phyloP scores from a whole-genome alignment of 495 filamentous ascomycete genomes.

The Xanthoparmelia taractica region DNA sequence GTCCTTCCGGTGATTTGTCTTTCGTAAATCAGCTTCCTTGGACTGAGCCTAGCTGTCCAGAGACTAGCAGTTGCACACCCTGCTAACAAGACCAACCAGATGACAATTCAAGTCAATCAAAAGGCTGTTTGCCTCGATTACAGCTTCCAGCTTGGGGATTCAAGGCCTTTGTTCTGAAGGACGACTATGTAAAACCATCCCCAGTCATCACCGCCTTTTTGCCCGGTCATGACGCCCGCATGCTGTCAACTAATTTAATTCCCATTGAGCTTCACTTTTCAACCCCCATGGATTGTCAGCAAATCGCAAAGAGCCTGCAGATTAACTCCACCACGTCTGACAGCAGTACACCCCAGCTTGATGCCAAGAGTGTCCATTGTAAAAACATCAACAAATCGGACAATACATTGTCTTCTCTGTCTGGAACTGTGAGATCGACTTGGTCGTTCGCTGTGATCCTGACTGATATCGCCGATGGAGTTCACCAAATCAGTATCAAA shows the following conservation, averaged over 20 bases:
- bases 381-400: slow-evolving; percentile 28
- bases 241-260: slow-evolving; percentile 32
- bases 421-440: slow-evolving; percentile 37
- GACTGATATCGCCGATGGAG: slow-evolving; percentile 42
- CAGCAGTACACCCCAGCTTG: slow-evolving; percentile 25
- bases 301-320: slow-evolving; percentile 35
- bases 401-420: slow-evolving; percentile 18
- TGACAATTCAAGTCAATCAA: too few species aligned
- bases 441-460: slow-evolving; percentile 36
- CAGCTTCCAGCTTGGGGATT: slow-evolving; percentile 18
- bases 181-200: slow-evolving; percentile 21
- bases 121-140: too few species aligned
- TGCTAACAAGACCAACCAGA: too few species aligned
- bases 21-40: neutral
- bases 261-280: slow-evolving; percentile 47
- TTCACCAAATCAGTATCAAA: slow-evolving; percentile 39
- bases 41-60: neutral
- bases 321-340: slow-evolving; percentile 40
- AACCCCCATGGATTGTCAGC: slow-evolving; percentile 48
- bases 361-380: slow-evolving; percentile 22
- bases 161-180: slow-evolving; percentile 23
- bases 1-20: slow-evolving; percentile 15
- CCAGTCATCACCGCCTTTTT: slow-evolving; percentile 27
- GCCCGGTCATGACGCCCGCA: slow-evolving; percentile 25
- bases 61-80: too few species aligned